A percentile compares a stretch with the other conserved stretches of the same genome.
Evolutionary conservation across 495 filamentous ascomycete species (phyloP).

Genomic region (Penicillium longicatenatum): DNA sequence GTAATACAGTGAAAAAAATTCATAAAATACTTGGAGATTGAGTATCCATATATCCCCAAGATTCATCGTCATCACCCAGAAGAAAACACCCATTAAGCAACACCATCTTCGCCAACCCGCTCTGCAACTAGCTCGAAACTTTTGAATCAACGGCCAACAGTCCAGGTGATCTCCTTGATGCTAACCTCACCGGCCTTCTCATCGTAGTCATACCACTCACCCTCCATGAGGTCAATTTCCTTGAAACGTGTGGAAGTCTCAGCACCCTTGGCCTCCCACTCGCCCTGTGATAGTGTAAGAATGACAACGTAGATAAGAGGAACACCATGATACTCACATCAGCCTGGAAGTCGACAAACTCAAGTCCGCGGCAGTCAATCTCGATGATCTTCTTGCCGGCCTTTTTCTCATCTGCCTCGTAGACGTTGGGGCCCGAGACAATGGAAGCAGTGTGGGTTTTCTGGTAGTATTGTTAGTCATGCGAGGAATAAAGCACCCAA

Average conservation of each 20-base stretch:
- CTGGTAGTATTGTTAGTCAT: conserved; percentile 27
- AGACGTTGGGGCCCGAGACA: conserved; percentile 67
- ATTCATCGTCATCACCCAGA: conserved; percentile 7
- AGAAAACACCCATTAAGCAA: neutral
- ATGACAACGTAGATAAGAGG: neutral
- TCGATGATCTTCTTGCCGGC: conserved; percentile 77
- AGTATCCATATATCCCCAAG: conserved; percentile 15
- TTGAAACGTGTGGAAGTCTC: conserved; percentile 79
- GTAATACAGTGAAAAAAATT: conserved; percentile 14
- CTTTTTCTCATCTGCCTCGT: conserved; percentile 60
- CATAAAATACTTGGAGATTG: conserved; percentile 1
- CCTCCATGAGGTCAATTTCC: conserved; percentile 78
- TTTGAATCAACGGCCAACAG: conserved; percentile 56
- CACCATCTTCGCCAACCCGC: neutral
- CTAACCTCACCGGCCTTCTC: conserved; percentile 79
- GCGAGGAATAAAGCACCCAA: neutral
- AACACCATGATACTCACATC: conserved; percentile 58
- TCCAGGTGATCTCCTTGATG: conserved; percentile 91
- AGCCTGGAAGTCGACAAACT: conserved; percentile 86
- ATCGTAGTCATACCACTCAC: conserved; percentile 90
- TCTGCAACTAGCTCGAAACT: neutral
- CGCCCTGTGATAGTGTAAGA: conserved; percentile 55
- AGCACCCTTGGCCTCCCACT: conserved; percentile 81
- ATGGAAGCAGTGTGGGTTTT: conserved; percentile 72
- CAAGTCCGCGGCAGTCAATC: conserved; percentile 90